These are phyloP conservation scores for Thymus quinquecostatus DNA, from an alignment of 257 asterid species.

Conservation along the genomic window DNA sequence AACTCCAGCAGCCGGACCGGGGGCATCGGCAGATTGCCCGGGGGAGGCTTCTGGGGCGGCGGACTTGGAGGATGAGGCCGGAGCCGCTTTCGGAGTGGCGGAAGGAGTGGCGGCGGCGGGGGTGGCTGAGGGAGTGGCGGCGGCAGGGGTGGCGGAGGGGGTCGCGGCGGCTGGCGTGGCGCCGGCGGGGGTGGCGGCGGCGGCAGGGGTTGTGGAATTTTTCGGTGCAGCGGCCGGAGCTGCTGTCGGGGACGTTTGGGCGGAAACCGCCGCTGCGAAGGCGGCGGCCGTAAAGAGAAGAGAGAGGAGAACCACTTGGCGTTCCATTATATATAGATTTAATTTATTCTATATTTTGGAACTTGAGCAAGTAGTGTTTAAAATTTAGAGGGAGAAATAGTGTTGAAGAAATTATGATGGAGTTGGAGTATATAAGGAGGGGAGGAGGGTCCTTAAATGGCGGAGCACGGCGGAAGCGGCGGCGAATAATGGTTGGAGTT, in stretches of 20 bases:
- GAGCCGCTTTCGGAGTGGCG: not conserved
- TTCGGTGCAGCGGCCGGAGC: constrained; percentile 36
- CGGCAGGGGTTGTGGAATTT: not conserved
- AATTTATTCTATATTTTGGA: not conserved
- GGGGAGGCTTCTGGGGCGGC: constrained; percentile 32
- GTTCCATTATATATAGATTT: constrained; percentile 49
- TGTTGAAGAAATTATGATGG: constrained; percentile 40
- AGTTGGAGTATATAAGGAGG: constrained; percentile 14
- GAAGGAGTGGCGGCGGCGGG: not conserved
- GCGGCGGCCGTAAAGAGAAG: constrained; percentile 50
- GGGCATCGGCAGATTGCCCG: constrained; percentile 14
- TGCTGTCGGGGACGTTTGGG: constrained; percentile 45
- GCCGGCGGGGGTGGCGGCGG: not conserved
- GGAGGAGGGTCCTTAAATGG: not conserved
- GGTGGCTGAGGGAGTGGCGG: not conserved
- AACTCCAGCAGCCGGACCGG: constrained; percentile 30
- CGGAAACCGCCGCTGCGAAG: constrained; percentile 52
- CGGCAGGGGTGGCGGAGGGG: not conserved
- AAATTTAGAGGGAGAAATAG: constrained; percentile 45
- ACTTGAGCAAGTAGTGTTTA: constrained; percentile 48
- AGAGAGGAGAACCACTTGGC: constrained; percentile 52
- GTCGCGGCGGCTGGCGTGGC: not conserved
- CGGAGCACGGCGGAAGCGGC: constrained; percentile 15
- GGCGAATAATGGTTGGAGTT: constrained; percentile 25
- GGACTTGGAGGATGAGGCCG: not conserved